Evolutionary conservation across 2,329 filamentous ascomycete genomes (phyloP).

Genomic region (Penicillium sp.): DNA sequence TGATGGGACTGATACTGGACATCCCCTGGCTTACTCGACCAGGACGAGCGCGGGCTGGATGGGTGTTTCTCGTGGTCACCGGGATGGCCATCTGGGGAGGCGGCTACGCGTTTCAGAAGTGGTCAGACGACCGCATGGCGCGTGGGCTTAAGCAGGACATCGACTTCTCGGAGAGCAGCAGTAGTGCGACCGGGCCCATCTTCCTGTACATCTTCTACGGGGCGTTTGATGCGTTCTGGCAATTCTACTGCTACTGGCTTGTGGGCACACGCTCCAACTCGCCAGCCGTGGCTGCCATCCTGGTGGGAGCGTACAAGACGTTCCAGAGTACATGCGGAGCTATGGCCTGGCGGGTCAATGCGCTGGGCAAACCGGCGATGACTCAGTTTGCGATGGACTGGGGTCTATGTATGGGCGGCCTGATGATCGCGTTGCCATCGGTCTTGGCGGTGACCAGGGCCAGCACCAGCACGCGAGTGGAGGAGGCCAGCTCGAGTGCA

Average conservation of each 20-base stretch:
- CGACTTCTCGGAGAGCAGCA: slow-evolving; percentile 55
- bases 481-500: too few species aligned
- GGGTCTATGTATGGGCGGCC: slow-evolving; percentile 51
- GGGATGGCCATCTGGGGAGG: slow-evolving; percentile 63
- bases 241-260: slow-evolving; percentile 69
- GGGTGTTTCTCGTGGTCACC: slow-evolving; percentile 52
- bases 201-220: slow-evolving; percentile 75
- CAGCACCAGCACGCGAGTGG: too few species aligned
- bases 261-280: slow-evolving; percentile 54
- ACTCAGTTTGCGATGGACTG: slow-evolving; percentile 42
- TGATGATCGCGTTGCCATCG: slow-evolving; percentile 38
- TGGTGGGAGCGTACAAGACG: slow-evolving; percentile 47
- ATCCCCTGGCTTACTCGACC: slow-evolving; percentile 49
- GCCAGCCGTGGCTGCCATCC: slow-evolving; percentile 46
- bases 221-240: slow-evolving; percentile 70
- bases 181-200: slow-evolving; percentile 63
- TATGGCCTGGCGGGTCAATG: slow-evolving; percentile 37
- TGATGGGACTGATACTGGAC: slow-evolving; percentile 48
- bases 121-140: slow-evolving; percentile 54
- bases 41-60: slow-evolving; percentile 54
- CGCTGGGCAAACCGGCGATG: slow-evolving; percentile 1
- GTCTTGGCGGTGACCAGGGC: too few species aligned
- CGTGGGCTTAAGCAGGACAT: slow-evolving; percentile 43
- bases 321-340: too few species aligned
- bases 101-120: slow-evolving; percentile 69